A percentile compares a stretch with the other conserved stretches of the same genome.
Conservation (phyloP, 2,329 filamentous ascomycete species). For the Colletotrichum sp. region DNA sequence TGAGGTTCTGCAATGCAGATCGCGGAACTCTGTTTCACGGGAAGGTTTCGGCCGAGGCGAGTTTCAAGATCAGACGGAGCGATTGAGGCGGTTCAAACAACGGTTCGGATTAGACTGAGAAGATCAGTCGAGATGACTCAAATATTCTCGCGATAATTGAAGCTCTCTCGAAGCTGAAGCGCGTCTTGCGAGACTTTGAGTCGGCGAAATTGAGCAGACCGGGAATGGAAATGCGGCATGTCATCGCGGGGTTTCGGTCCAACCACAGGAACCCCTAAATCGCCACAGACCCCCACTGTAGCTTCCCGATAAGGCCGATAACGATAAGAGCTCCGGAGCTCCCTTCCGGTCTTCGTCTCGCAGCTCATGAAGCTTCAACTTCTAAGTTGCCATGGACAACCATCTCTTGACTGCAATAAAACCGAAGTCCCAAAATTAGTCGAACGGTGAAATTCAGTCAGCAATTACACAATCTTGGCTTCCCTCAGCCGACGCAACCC, state of each 20-base stretch:
- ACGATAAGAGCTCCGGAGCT: neutral
- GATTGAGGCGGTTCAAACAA: neutral
- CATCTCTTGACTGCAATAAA: neutral
- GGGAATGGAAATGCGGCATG: neutral
- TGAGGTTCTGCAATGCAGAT: neutral
- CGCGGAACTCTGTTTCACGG: conserved; percentile 1
- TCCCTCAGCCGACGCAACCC: neutral
- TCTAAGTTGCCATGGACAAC: neutral
- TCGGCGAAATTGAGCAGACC: neutral
- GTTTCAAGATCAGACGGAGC: conserved; percentile 4
- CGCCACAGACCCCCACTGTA: neutral
- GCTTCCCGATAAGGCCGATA: neutral
- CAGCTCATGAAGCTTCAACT: neutral
- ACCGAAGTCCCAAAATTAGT: neutral
- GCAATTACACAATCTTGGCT: neutral
- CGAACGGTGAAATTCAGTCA: neutral
- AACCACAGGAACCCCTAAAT: neutral
- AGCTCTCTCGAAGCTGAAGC: neutral
- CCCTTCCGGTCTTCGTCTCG: neutral
- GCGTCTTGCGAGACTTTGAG: neutral
- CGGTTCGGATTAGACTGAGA: neutral
- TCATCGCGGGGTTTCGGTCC: neutral
- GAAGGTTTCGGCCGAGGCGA: neutral
- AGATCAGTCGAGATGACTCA: too few species aligned
- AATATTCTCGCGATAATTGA: neutral